These are phyloP conservation scores for Aspergillus egyptiacus DNA, from an alignment of 495 filamentous ascomycete species.

Conservation along the genomic window DNA sequence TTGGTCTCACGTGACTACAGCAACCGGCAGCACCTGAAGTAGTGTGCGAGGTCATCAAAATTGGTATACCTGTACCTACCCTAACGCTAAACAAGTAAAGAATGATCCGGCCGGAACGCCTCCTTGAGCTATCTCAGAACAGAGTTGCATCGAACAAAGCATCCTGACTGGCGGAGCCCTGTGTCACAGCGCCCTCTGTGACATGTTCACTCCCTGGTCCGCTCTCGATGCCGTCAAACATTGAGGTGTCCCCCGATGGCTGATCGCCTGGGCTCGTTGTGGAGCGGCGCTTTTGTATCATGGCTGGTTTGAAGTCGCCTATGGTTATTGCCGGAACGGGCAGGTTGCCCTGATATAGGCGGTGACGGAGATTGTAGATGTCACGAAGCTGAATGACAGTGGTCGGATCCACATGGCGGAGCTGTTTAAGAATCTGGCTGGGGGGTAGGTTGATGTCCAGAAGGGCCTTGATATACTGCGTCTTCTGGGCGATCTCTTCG, in stretches of 20 bases:
- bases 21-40: too few relatives aligned
- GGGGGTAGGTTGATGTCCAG: slow-evolving; percentile 14
- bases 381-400: slow-evolving; percentile 12
- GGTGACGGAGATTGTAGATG: slow-evolving; percentile 12
- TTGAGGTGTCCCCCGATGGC: not conserved
- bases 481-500: slow-evolving; percentile 9
- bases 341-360: slow-evolving; percentile 9
- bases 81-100: not conserved
- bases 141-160: not conserved
- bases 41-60: slow-evolving; percentile 9
- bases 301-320: not conserved
- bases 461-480: slow-evolving; percentile 14
- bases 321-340: slow-evolving; percentile 4
- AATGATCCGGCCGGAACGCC: too few relatives aligned
- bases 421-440: slow-evolving; percentile 12
- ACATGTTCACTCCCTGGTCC: not conserved
- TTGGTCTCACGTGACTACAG: not conserved
- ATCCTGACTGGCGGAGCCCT: not conserved
- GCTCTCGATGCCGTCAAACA: not conserved
- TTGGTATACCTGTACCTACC: slow-evolving; percentile 6
- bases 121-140: too few relatives aligned
- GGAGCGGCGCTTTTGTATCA: not conserved
- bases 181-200: not conserved
- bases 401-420: slow-evolving; percentile 11
- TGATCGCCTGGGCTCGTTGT: not conserved